Evolutionary conservation across 2,329 filamentous ascomycete genomes (phyloP).

Genomic region (Botryotinia narcissicola): DNA sequence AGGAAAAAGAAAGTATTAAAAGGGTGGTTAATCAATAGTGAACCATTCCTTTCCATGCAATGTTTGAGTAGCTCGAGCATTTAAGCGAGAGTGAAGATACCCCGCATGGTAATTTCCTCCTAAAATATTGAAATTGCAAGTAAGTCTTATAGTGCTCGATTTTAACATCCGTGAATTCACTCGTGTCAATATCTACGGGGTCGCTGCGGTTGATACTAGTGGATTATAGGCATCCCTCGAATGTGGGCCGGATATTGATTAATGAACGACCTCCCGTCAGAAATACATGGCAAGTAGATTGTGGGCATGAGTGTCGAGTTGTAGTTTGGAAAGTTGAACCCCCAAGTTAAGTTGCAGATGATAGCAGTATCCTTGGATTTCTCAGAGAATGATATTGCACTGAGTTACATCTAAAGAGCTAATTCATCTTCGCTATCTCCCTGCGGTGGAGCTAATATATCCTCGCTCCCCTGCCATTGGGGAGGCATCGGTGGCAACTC

Average conservation of each 20-base stretch:
- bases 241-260: not conserved
- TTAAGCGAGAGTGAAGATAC: not conserved
- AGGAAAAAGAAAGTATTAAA: not conserved
- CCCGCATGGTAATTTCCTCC: not conserved
- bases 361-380: not conserved
- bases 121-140: not conserved
- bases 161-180: not conserved
- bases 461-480: constrained; percentile 67
- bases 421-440: constrained; percentile 31
- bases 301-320: not conserved
- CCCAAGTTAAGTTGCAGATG: not conserved
- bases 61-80: not conserved
- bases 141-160: not conserved
- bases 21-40: not conserved
- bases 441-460: constrained; percentile 48
- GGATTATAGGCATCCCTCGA: not conserved
- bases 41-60: not conserved
- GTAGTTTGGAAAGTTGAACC: not conserved
- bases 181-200: not conserved
- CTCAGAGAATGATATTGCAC: not conserved
- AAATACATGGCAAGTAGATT: not conserved
- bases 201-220: not conserved
- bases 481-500: constrained; percentile 55
- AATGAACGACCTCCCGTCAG: not conserved
- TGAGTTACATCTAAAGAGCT: constrained; percentile 8